Evolutionary conservation across 2,329 filamentous ascomycete species (phyloP).

Genomic region (Sporothrix globosa): DNA sequence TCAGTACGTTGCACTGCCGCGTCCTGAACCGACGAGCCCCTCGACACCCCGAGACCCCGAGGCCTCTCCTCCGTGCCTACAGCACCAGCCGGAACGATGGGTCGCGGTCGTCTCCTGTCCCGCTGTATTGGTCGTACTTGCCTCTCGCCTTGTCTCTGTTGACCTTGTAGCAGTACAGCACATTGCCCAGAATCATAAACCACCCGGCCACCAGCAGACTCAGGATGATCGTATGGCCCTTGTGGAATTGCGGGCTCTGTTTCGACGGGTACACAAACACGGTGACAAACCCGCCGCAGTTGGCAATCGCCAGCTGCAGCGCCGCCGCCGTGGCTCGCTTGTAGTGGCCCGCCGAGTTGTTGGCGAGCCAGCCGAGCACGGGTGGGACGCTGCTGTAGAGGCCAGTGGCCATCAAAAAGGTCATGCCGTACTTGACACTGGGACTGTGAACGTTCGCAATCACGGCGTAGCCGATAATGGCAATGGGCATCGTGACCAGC

Average conservation of each 20-base stretch:
- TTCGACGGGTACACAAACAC: constrained; percentile 51
- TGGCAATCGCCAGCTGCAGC: constrained; percentile 67
- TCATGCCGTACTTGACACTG: constrained; percentile 65
- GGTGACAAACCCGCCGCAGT: constrained; percentile 68
- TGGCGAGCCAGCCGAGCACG: constrained; percentile 66
- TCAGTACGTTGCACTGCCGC: no score
- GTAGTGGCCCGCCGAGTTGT: constrained; percentile 70
- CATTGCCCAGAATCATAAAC: constrained; percentile 64
- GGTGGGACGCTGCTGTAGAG: constrained; percentile 66
- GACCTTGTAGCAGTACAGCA: constrained; percentile 65
- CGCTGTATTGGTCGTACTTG: constrained; percentile 61
- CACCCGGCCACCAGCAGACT: constrained; percentile 64
- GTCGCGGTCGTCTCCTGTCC: constrained; percentile 65
- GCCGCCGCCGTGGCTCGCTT: constrained; percentile 69
- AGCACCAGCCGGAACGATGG: constrained; percentile 64
- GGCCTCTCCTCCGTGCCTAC: constrained; percentile 40
- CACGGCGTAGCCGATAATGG: constrained; percentile 66
- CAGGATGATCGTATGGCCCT: constrained; percentile 64
- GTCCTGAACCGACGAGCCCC: no score
- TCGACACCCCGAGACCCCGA: no score
- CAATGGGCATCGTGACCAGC: constrained; percentile 64
- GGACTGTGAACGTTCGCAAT: constrained; percentile 60
- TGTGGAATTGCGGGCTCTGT: constrained; percentile 61
- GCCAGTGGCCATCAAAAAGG: constrained; percentile 67
- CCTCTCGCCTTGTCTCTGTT: constrained; percentile 65